Evolutionary conservation across 768 basidiomycete species (phyloP).

Genomic region (Russula sp.): DNA sequence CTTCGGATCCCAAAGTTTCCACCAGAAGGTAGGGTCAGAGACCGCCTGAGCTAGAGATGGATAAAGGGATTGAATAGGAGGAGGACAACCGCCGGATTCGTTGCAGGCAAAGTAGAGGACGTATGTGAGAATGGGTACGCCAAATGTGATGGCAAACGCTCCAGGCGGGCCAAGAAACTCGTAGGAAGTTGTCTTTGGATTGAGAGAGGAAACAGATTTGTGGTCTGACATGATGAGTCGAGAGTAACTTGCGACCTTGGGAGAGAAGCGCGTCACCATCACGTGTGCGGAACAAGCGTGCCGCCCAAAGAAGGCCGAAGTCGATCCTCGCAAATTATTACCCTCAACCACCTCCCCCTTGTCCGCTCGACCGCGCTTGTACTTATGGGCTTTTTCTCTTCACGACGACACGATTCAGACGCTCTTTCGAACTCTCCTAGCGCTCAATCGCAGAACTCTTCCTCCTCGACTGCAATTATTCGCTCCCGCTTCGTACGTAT

Average conservation of each 20-base stretch:
- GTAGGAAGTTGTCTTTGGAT: slow-evolving; percentile 68
- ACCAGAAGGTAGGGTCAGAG: slow-evolving; percentile 59
- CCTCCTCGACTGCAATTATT: slow-evolving; percentile 35
- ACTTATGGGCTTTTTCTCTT: slow-evolving; percentile 44
- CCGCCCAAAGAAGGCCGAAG: slow-evolving; percentile 8
- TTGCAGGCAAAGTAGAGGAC: slow-evolving; percentile 76
- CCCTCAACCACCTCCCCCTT: slow-evolving; percentile 42
- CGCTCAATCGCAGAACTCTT: neutral
- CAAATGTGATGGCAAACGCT: slow-evolving; percentile 63
- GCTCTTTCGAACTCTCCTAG: slow-evolving; percentile 24
- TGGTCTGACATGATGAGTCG: slow-evolving; percentile 10
- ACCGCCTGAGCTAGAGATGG: slow-evolving; percentile 48
- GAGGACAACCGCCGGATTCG: slow-evolving; percentile 71
- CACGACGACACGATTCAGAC: slow-evolving; percentile 37
- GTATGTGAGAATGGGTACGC: slow-evolving; percentile 70
- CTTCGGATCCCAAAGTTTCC: slow-evolving; percentile 75
- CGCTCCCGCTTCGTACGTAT: slow-evolving; percentile 42
- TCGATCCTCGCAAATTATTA: neutral
- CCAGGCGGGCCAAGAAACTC: slow-evolving; percentile 85
- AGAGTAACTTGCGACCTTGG: neutral
- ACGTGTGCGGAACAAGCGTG: slow-evolving; percentile 1
- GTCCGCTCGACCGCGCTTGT: slow-evolving; percentile 35
- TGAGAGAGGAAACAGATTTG: slow-evolving; percentile 37
- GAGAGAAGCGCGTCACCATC: slow-evolving; percentile 11
- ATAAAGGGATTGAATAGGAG: slow-evolving; percentile 43